Base-by-base conservation (phyloP, 75 land plant genomes). In the Gnetum montanum region DNA sequence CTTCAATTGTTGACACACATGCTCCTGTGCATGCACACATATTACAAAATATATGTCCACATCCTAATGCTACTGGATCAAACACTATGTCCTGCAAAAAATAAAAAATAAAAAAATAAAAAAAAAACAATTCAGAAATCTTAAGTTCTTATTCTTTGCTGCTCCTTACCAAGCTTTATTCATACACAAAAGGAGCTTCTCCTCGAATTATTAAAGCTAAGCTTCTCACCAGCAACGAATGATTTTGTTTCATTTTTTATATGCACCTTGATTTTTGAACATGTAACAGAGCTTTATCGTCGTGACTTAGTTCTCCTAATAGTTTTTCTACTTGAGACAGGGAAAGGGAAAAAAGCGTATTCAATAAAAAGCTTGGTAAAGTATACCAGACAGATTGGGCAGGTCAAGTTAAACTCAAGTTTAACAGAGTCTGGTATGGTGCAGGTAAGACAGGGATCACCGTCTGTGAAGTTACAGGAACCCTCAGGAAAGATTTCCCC, bases 1-100 rank as follows among this genome's bases (percentile, higher is more conserved):
- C 86, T 66, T 79, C 49, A 8, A 78, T 60, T 4, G 85, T 66
- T 38, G 71, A 40, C 30, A 81, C 71, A 18, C 79, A 75, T 36
- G 82, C 79, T 11, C 86, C 72, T 20, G 86, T 75, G 46, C 86
- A 86, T 55, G 76, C 76, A 72, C 86, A 86, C 1, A 49, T 51
- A 41, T 80, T 85, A 75, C 96, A 90, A 59, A 90, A 90, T 1
- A 85, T 59, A 67, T 90, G 96, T 8, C 96, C 96, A 65, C 96
- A 90, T 7, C 67, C 60, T 58, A 85, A 58, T 40, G 85, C 76
- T 58, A 71, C 59, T 16, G 87, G 83, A 60, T 79, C 71, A 58
- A 83, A 87, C 4, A 83, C 41, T 11, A 23, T 65, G 7, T 77
- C 92, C 87, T 87, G 73, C 15, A 56, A 57, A 30, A 44, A 6